Evolutionary conservation across 306 rosid species (phyloP), one percentile per base, ranked within the genome.

Genomic region (Mimosa pudica): DNA sequence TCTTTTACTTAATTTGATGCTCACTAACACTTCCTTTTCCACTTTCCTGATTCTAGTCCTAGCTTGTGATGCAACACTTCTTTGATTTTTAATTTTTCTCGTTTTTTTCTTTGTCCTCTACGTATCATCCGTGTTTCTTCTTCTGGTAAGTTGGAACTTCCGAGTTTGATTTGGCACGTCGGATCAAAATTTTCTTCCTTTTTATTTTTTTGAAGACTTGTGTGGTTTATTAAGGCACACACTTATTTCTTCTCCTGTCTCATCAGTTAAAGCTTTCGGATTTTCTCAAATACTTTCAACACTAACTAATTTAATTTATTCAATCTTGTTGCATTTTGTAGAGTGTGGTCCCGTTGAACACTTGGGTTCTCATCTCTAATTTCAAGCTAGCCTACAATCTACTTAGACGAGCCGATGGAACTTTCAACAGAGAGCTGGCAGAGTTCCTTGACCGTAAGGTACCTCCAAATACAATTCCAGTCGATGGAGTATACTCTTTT

Each of bases 311-410:
- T 47, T 83, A 52, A 80, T 60, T 36, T 81, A 11, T 80, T 77
- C 76, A 13, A 76, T 81, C n/a, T 66, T 33, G 75, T 62, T 52
- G 30, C 48, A 13, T 78, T 80, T 41, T 82, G 71, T 54, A 93
- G 98, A 93, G 85, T 58, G 95, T 93, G 54, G 98, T 93, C 76
- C 98, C 98, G 4, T 92, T 93, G 48, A 93, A 92, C 83, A 93
- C 98, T 30, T 93, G 98, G 98, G 95, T 91, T 1, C 97, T 93
- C 47, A 93, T 93, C 85, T 93, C 98, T 80, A 91, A 93, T 82
- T 93, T 93, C 92, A 93, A 93, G 90, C 87, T 93, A 5, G 91
- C 97, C 60, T 93, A 93, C 87, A 91, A 90, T 86, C 91, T 91
- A 12, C 92, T 91, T 42, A 92, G 98, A 71, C 95, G 98, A 2